Base-by-base conservation (phyloP, 129 eudicot genomes). In the Centella asiatica region DNA sequence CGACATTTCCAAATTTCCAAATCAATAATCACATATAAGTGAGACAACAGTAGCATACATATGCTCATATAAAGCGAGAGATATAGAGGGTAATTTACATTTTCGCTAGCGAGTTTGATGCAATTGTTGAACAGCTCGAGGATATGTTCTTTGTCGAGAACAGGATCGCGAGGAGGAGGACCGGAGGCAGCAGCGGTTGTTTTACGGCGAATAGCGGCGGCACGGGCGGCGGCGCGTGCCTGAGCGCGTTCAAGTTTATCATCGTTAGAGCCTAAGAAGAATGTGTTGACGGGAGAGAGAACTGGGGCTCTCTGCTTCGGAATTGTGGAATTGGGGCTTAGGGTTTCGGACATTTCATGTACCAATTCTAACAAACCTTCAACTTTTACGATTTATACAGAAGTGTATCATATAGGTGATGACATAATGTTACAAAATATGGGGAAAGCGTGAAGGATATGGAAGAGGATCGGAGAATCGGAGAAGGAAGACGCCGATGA, bases 181-280 rank as follows among this genome's bases (percentile, higher is more conserved):
- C 45, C 67, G 8, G 69, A 20, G 19, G 67, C 63, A 10, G 58
- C 28, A n/a, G 79, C 37, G 85, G 76, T 70, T 20, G 67, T 22
- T 66, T 76, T 78, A 25, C 97, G 93, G 6, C 88, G 95, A 22
- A 78, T 56, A 31, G 78, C 76, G 23, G 95, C 97, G 25, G 95
- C 97, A 62, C 95, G 97, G 18, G 87, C 95, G 10, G 95, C 95
- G 31, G 95, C 97, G 32, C 92, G 95, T 32, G 97, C 92, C 65
- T 85, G 95, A 40, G 89, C 92, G 51, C 97, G 95, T 56, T 89
- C 97, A 22, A 83, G 92, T 18, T 80, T 70, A 65, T 89, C 97
- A 45, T 89, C 83, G 66, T 89, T 89, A 57, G 95, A 82, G 59
- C 87, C 90, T 29, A 89, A 52, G 52, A 85, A 67, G 76, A 80